Conservation (phyloP, 2,329 filamentous ascomycete genomes). For the Alternaria conjuncta region DNA sequence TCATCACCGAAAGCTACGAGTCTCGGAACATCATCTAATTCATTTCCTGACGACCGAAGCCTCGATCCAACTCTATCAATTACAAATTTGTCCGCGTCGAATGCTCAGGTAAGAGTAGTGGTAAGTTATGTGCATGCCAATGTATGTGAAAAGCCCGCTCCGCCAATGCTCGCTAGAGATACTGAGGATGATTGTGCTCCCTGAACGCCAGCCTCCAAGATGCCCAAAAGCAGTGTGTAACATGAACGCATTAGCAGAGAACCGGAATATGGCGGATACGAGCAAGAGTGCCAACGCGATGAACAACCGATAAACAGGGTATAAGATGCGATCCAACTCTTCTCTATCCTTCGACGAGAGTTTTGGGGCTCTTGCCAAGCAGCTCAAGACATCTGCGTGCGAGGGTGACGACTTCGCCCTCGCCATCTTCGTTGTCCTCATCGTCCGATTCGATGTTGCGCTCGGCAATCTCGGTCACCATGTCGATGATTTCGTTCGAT, state of each 20-base stretch:
- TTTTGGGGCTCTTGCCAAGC: constrained; percentile 77
- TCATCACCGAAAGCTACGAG: neutral
- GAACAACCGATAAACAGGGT: constrained; percentile 30
- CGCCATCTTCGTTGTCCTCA: constrained; percentile 85
- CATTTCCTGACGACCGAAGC: constrained; percentile 11
- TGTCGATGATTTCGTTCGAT: constrained; percentile 87
- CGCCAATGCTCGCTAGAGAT: constrained; percentile 51
- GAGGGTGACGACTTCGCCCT: constrained; percentile 89
- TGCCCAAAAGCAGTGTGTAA: constrained; percentile 25
- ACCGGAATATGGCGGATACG: constrained; percentile 31
- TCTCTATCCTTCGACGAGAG: constrained; percentile 77
- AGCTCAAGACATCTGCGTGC: constrained; percentile 90
- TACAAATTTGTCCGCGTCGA: constrained; percentile 28
- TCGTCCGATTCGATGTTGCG: constrained; percentile 87
- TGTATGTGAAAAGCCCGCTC: constrained; percentile 41
- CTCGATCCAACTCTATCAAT: constrained; percentile 30
- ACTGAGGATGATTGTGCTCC: constrained; percentile 32
- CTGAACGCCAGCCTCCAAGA: constrained; percentile 37
- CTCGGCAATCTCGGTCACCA: constrained; percentile 90
- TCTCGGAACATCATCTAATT: constrained; percentile 10
- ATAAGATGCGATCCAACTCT: constrained; percentile 20
- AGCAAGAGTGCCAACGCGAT: constrained; percentile 20
- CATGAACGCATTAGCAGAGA: constrained; percentile 33
- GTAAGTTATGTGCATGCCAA: constrained; percentile 42
- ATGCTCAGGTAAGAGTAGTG: constrained; percentile 18